These are phyloP conservation scores for Trichoderma sp. DNA, from an alignment of 2,329 filamentous ascomycete species.

Conservation along the genomic window DNA sequence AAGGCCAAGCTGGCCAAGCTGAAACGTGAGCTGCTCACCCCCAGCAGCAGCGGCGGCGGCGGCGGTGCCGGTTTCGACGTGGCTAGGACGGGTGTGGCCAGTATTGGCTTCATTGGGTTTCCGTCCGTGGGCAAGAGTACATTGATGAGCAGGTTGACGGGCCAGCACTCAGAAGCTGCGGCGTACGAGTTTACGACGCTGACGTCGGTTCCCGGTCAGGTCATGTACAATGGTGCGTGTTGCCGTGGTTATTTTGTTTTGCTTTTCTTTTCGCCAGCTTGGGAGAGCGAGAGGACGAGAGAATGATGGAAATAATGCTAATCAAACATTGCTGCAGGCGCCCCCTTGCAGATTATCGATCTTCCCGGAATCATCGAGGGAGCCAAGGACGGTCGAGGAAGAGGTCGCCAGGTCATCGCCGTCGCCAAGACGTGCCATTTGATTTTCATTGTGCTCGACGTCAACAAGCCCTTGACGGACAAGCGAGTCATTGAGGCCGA, in stretches of 20 bases:
- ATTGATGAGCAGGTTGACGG: constrained; percentile 89
- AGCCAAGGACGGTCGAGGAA: constrained; percentile 95
- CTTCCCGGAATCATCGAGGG: constrained; percentile 98
- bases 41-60: constrained; percentile 77
- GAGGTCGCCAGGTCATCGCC: constrained; percentile 96
- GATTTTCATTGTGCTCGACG: constrained; percentile 97
- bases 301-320: background rate
- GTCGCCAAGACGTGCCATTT: constrained; percentile 98
- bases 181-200: constrained; percentile 99
- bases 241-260: background rate
- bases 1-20: constrained; percentile 98
- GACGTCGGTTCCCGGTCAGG: constrained; percentile 94
- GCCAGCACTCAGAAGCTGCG: constrained; percentile 94
- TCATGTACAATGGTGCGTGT: constrained; percentile 78
- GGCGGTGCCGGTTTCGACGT: constrained; percentile 93
- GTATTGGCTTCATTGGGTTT: constrained; percentile 96
- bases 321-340: constrained; percentile 46
- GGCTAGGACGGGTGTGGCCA: constrained; percentile 93
- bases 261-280: background rate
- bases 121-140: constrained; percentile 98
- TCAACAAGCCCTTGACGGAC: constrained; percentile 97
- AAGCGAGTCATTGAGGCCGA: constrained; percentile 94
- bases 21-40: constrained; percentile 91
- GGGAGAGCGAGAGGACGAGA: background rate
- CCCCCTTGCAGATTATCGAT: constrained; percentile 97